A percentile compares a stretch with the other conserved stretches of the same genome.
Conservation (phyloP, 2,329 filamentous ascomycete genomes). For the Hymenoscyphus fraxineus region DNA sequence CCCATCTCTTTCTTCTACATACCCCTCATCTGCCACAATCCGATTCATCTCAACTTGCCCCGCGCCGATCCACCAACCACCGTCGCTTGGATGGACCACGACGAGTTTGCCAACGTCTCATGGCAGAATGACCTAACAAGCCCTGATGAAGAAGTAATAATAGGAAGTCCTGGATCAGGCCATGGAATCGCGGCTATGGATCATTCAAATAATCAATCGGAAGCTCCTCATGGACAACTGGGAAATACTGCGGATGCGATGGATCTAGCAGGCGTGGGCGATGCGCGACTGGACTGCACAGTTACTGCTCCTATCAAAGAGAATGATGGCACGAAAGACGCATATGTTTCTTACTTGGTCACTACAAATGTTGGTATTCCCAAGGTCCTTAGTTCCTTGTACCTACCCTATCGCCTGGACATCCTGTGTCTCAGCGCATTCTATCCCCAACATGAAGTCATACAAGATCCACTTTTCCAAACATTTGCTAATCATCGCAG, state of each 20-base stretch:
- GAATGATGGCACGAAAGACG: conserved; percentile 93
- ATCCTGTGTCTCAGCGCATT: not conserved
- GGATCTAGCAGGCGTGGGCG: conserved; percentile 61
- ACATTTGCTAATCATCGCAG: conserved; percentile 43
- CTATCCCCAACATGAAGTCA: not conserved
- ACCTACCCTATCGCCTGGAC: not conserved
- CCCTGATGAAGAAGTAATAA: conserved; percentile 38
- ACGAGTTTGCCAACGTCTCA: conserved; percentile 77
- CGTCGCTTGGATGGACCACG: conserved; percentile 37
- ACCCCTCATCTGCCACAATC: not conserved
- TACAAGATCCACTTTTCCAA: not conserved
- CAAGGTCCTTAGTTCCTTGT: not conserved
- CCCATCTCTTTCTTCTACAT: not conserved
- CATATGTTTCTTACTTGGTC: conserved; percentile 92
- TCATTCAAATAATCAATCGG: not conserved
- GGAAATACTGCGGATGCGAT: conserved; percentile 36
- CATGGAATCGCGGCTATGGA: conserved; percentile 18
- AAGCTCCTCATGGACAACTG: conserved; percentile 25
- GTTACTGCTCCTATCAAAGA: conserved; percentile 87
- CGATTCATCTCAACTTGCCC: conserved; percentile 20
- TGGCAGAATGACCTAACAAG: conserved; percentile 64
- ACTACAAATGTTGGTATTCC: conserved; percentile 69
- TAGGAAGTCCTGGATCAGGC: conserved; percentile 39
- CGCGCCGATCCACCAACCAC: conserved; percentile 17
- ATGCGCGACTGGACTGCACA: conserved; percentile 75